Base-by-base conservation (phyloP, 1,284 basidiomycete species). In the Apiotrichum gracile region DNA sequence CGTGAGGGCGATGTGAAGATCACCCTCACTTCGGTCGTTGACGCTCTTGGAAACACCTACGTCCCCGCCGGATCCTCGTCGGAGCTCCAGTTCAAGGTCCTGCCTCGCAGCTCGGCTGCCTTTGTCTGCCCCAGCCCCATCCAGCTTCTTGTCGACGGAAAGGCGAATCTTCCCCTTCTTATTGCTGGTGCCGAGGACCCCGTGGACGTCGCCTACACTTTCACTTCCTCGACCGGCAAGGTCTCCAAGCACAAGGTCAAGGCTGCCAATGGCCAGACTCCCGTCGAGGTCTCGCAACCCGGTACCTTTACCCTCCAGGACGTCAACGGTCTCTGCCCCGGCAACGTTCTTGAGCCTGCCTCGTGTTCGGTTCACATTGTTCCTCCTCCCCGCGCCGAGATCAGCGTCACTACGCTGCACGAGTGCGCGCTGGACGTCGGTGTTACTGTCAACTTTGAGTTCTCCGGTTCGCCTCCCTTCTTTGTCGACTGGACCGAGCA, bases 381-480 rank as follows among this genome's bases (percentile, higher is more conserved):
- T 56, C 88, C 88, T 1, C 72, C 80, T 37, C 90, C 91, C 1
- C 83, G 81, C 2, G 86, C 88, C 14, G 84, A 91, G 65, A 89
- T 96, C 60, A 83, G 86, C 68, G 91, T 92, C 81, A 86, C 85
- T 65, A 85, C 87, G 49, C 87, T 97, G 61, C 88, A 93, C 63
- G 94, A 92, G 77, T 91, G 90, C 70, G 91, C 91, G 33, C 91
- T 92, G 14, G 91, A 97, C 61, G 92, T 89, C 25, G 94, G 94
- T 10, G 87, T 94, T 47, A 86, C 86, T 25, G 90, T 89, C 6
- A 83, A 86, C 14, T 83, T 97, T 42, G 83, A 92, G 46, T 80
- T 97, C 41, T 88, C 86, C 39, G 94, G 94, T 21, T 87, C 84
- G 2, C 87, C 92, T 31, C 94, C 94, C 2, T 97, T 97, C 81